Evolutionary conservation across 1,139 yeast species (phyloP).

Genomic region (Hansenula anomala): DNA sequence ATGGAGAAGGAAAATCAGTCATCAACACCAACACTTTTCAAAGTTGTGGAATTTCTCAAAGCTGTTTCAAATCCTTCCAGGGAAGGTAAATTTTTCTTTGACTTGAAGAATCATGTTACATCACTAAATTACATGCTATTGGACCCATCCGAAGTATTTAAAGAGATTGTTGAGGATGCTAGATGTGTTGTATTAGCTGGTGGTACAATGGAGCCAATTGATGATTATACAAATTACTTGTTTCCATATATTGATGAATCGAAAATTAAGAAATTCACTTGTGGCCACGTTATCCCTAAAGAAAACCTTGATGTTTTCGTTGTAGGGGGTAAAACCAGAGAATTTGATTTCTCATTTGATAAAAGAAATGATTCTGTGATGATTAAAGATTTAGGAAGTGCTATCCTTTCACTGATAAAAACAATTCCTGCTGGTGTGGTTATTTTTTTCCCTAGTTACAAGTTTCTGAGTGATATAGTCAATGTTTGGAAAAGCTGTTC

Average conservation of each 20-base stretch:
- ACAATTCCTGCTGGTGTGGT: conserved; percentile 73
- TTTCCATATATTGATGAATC: conserved; percentile 52
- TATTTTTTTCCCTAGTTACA: conserved; percentile 81
- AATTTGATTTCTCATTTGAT: conserved; percentile 67
- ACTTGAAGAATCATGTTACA: conserved; percentile 29
- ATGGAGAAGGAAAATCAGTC: conserved; percentile 33
- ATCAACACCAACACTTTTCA: conserved; percentile 54
- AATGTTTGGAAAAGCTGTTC: conserved; percentile 44
- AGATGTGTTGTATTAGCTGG: conserved; percentile 82
- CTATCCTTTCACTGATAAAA: conserved; percentile 38
- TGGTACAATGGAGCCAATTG: conserved; percentile 92
- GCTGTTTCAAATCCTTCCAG: conserved; percentile 68
- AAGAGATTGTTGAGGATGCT: conserved; percentile 59
- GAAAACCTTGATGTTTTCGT: conserved; percentile 61
- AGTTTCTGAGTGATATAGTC: conserved; percentile 51
- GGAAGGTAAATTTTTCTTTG: conserved; percentile 82
- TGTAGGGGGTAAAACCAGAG: conserved; percentile 27
- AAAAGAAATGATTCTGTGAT: conserved; percentile 45
- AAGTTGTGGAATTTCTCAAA: conserved; percentile 58
- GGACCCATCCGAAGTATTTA: conserved; percentile 74
- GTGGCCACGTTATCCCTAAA: conserved; percentile 83
- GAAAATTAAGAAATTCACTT: conserved; percentile 53
- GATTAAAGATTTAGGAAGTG: conserved; percentile 49
- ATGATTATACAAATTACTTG: conserved; percentile 60
- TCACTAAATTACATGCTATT: conserved; percentile 65